These are phyloP conservation scores for Calonectria multiphialidica DNA, from an alignment of 2,329 filamentous ascomycete species.

Conservation along the genomic window DNA sequence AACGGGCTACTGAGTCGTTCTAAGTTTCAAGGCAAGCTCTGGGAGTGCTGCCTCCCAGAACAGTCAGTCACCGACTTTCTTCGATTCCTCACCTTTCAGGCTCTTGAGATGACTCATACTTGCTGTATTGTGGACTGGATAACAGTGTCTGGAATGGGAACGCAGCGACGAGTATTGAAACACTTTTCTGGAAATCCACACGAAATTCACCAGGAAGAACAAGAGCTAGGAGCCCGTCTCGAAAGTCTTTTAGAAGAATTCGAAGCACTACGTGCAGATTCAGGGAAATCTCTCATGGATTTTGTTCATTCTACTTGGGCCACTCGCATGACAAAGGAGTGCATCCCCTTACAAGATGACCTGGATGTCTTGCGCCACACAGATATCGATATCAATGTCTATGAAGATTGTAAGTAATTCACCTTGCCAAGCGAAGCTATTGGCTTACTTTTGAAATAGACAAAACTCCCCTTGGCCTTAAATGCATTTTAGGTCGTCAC, in stretches of 20 bases:
- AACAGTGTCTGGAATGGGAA: accelerated
- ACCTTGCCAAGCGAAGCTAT: no score
- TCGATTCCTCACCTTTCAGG: neutral
- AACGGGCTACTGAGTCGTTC: neutral
- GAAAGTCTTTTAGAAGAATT: neutral
- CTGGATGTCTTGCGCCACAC: neutral
- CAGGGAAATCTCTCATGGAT: neutral
- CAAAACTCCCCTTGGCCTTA: accelerated
- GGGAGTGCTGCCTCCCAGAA: neutral
- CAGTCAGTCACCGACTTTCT: neutral
- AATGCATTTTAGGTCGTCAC: accelerated
- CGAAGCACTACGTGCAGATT: neutral
- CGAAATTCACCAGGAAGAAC: constrained; percentile 3
- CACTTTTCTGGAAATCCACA: neutral
- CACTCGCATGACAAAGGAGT: neutral
- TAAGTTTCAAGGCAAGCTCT: neutral
- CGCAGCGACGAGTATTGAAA: neutral
- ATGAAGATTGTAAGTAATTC: neutral
- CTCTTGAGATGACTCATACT: constrained; percentile 17
- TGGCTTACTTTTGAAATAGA: neutral
- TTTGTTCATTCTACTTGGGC: constrained; percentile 1
- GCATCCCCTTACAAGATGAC: neutral
- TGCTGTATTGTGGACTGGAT: neutral
- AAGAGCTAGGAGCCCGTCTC: neutral
- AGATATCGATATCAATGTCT: neutral